A percentile compares a stretch with the other conserved stretches of the same genome.
Evolutionary conservation across 2,329 filamentous ascomycete genomes (phyloP).

Genomic region (Thielaviopsis euricoi): DNA sequence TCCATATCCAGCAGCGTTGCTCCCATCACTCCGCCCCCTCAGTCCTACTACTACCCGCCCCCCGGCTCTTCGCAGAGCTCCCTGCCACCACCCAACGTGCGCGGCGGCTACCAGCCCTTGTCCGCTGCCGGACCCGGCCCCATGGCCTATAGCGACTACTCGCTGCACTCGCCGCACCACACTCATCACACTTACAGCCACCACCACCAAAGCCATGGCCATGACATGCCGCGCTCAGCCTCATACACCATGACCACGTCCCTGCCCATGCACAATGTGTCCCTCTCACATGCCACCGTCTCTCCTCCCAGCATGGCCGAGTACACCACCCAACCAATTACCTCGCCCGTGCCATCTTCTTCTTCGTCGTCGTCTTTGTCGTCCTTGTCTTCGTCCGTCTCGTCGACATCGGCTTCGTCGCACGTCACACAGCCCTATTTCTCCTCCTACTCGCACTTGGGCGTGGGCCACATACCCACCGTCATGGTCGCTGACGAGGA

Average conservation of each 20-base stretch:
- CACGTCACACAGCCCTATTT: not conserved
- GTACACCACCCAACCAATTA: not conserved
- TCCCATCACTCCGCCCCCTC: not conserved
- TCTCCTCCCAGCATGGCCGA: not conserved
- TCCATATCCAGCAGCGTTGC: not conserved
- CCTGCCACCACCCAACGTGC: not conserved
- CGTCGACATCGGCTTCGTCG: no score
- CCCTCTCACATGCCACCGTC: not conserved
- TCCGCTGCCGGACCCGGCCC: not conserved
- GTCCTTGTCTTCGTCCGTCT: no score
- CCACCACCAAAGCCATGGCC: not conserved
- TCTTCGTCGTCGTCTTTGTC: not conserved
- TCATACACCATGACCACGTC: not conserved
- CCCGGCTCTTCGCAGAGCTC: not conserved
- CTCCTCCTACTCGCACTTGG: not conserved
- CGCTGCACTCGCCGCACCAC: not conserved
- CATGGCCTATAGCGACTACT: not conserved
- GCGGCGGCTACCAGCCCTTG: not conserved
- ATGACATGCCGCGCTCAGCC: not conserved
- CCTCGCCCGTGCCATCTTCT: not conserved
- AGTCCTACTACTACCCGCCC: not conserved
- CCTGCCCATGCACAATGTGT: not conserved
- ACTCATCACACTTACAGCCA: no score
- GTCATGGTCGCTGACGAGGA: not conserved
- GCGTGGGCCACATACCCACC: not conserved